phyloP scores from a whole-genome alignment of 1,139 yeast species.

The Taiozyma sp. region DNA sequence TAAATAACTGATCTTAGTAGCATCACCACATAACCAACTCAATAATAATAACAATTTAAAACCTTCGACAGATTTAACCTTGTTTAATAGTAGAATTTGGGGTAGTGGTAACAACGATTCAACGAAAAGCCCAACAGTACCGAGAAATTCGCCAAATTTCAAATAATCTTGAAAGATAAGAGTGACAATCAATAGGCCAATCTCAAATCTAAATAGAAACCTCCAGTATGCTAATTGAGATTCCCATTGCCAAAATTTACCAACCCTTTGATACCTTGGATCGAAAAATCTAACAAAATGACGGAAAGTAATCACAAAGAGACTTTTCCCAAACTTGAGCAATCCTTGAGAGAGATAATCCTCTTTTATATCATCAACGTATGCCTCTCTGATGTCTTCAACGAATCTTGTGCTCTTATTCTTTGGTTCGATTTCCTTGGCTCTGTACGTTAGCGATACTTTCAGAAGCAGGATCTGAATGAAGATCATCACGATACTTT shows the following conservation, averaged over 20 bases:
- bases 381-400: slow-evolving; percentile 2
- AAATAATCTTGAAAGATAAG: slow-evolving; percentile 35
- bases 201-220: slow-evolving; percentile 49
- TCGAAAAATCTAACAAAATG: slow-evolving; percentile 56
- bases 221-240: slow-evolving; percentile 60
- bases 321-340: slow-evolving; percentile 9
- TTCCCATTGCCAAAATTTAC: slow-evolving; percentile 84
- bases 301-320: slow-evolving; percentile 17
- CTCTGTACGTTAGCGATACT: slow-evolving; percentile 58
- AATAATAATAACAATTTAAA: slow-evolving; percentile 70
- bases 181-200: slow-evolving; percentile 40
- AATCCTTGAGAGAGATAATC: slow-evolving; percentile 2
- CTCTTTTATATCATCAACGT: slow-evolving; percentile 15
- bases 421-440: slow-evolving; percentile 30
- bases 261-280: slow-evolving; percentile 62
- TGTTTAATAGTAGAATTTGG: slow-evolving; percentile 68
- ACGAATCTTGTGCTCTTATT: slow-evolving; percentile 6
- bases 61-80: slow-evolving; percentile 69
- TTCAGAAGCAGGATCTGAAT: slow-evolving; percentile 64
- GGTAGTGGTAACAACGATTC: slow-evolving; percentile 88
- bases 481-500: slow-evolving; percentile 71
- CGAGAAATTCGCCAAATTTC: slow-evolving; percentile 54
- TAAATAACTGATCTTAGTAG: slow-evolving; percentile 69
- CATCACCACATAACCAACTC: slow-evolving; percentile 89
- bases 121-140: slow-evolving; percentile 66